These are phyloP conservation scores for Chamaecrista fasciculata DNA, from an alignment of 306 rosid genomes.

Conservation along the genomic window DNA sequence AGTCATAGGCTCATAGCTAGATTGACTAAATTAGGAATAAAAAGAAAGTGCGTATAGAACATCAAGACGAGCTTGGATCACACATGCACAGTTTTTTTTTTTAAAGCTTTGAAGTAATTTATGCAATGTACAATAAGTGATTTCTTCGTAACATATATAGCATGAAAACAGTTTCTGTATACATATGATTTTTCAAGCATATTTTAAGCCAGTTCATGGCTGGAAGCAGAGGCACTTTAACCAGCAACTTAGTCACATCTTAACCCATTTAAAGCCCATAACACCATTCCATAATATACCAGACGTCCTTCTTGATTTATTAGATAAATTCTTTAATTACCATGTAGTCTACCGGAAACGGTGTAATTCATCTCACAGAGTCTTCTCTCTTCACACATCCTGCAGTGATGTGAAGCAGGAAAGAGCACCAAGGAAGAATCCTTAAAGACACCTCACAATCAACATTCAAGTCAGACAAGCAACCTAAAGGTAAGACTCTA, in stretches of 20 bases:
- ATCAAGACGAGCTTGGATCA: constrained; percentile 3
- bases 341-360: background rate
- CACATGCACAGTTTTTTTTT: background rate
- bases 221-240: background rate
- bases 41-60: background rate
- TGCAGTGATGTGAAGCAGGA: background rate
- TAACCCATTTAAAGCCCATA: background rate
- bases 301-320: background rate
- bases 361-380: background rate
- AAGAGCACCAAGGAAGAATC: background rate
- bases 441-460: background rate
- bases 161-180: background rate
- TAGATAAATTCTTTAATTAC: background rate
- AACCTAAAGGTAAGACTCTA: background rate
- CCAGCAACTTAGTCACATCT: background rate
- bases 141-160: background rate
- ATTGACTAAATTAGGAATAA: background rate
- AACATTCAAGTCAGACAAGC: background rate
- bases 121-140: background rate
- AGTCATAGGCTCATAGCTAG: background rate
- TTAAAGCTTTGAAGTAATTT: background rate
- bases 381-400: background rate
- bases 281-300: background rate
- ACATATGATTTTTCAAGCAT: background rate
- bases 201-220: background rate